Evolutionary conservation across 306 rosid species (phyloP).

Genomic region (Vicia faba): DNA sequence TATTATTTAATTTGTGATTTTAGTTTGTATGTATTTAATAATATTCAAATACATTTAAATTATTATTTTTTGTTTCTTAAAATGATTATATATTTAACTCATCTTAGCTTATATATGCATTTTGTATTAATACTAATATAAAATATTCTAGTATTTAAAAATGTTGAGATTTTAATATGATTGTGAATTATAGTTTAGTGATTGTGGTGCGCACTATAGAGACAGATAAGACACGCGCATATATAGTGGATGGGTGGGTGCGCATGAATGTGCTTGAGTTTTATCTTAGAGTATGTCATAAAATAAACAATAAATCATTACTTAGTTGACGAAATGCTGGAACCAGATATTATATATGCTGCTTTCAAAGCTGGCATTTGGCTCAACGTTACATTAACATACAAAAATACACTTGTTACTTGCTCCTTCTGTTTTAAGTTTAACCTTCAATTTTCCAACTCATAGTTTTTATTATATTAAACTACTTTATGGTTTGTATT

Average conservation of each 20-base stretch:
- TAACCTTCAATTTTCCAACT: conserved; percentile 35
- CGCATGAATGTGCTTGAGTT: not conserved
- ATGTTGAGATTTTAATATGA: not conserved
- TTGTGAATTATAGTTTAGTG: conserved; percentile 1
- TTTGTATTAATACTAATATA: too few relatives aligned
- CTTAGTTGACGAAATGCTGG: conserved; percentile 27
- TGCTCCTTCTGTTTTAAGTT: not conserved
- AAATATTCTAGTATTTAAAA: too few relatives aligned
- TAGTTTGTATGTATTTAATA: too few relatives aligned
- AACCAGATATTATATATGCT: conserved; percentile 3
- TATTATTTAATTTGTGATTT: too few relatives aligned
- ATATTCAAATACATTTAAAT: too few relatives aligned
- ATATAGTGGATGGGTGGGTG: conserved; percentile 24
- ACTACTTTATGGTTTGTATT: not conserved
- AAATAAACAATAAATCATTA: conserved; percentile 16
- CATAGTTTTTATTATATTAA: conserved; percentile 21
- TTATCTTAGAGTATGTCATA: not conserved
- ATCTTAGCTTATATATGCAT: too few relatives aligned
- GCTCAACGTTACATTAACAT: conserved; percentile 37
- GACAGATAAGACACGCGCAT: conserved; percentile 2
- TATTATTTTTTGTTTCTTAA: too few relatives aligned
- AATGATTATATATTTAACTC: too few relatives aligned
- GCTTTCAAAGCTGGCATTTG: conserved; percentile 39
- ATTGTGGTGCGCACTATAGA: not conserved
- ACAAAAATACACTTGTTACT: conserved; percentile 12